A percentile compares a stretch with the other conserved stretches of the same genome.
These are phyloP conservation scores for Venturiaceae sp. DNA, from an alignment of 2,329 filamentous ascomycete species.

Conservation along the genomic window DNA sequence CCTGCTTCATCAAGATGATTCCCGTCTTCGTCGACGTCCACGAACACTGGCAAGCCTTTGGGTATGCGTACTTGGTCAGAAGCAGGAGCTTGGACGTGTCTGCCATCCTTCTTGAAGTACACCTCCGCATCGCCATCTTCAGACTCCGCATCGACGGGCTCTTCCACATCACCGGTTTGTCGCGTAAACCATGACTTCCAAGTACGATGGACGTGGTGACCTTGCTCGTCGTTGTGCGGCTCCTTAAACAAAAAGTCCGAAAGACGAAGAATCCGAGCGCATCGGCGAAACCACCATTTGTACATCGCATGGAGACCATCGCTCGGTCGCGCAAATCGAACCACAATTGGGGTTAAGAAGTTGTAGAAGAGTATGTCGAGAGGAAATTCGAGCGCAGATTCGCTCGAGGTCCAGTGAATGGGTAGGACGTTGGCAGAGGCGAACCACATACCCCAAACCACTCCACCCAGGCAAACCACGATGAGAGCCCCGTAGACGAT, in stretches of 20 bases:
- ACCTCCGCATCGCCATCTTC: slow-evolving; percentile 22
- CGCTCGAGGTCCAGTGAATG: slow-evolving; percentile 86
- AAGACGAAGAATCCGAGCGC: slow-evolving; percentile 68
- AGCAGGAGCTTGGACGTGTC: slow-evolving; percentile 83
- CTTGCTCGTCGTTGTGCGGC: slow-evolving; percentile 72
- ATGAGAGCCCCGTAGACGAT: slow-evolving; percentile 92
- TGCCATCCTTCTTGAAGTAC: slow-evolving; percentile 57
- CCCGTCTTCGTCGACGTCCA: slow-evolving; percentile 62
- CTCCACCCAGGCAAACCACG: slow-evolving; percentile 84
- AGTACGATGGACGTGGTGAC: slow-evolving; percentile 49
- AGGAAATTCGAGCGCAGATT: slow-evolving; percentile 88
- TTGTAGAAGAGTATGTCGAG: slow-evolving; percentile 95
- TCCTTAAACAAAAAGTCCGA: slow-evolving; percentile 93
- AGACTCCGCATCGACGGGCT: slow-evolving; percentile 17
- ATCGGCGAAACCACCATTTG: slow-evolving; percentile 90
- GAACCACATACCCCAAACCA: slow-evolving; percentile 81
- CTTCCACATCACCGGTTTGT: slow-evolving; percentile 6
- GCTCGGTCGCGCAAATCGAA: slow-evolving; percentile 76
- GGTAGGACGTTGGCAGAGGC: slow-evolving; percentile 65
- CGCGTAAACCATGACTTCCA: slow-evolving; percentile 49
- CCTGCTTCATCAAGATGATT: slow-evolving; percentile 50
- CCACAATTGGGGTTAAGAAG: slow-evolving; percentile 80
- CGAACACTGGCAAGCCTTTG: slow-evolving; percentile 71
- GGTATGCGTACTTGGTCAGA: slow-evolving; percentile 93
- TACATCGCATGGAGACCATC: slow-evolving; percentile 80